Evolutionary conservation across 768 basidiomycete genomes (phyloP), one percentile per base, ranked within the genome.

Genomic region (Punctularia strigosozonata): DNA sequence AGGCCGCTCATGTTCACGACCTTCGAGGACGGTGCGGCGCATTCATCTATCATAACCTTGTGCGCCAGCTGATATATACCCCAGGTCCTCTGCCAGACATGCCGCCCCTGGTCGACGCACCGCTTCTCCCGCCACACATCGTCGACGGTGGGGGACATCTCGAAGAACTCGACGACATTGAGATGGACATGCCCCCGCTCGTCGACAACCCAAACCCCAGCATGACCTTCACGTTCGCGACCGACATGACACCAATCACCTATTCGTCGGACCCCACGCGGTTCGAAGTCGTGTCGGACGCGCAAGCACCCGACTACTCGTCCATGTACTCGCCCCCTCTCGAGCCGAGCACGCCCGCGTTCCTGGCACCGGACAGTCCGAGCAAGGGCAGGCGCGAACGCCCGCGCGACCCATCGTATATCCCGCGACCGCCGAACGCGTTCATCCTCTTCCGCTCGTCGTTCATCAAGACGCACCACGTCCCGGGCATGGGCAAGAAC

Each of bases 401-500:
- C n/a, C n/a, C n/a, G n/a, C 72, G 76, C 39, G 77, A 80, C 50
- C 72, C 77, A 39, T 73, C 72, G 2, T 78, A 85, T 57, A 87
- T 86, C 57, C 84, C 83, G 30, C 77, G 84, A 35, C 83, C 84
- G 5, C 83, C 83, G 19, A 87, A 85, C 59, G 83, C 84, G 43
- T 87, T 86, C 61, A 87, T 86, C 49, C 77, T 86, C 56, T 87
- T 85, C 58, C 74, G 83, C 48, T 80, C 80, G 18, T 75, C 73
- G 22, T 85, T 86, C 60, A 82, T 86, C 55, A 68, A 71, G 23
- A 76, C 73, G 48, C 73, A 82, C 54, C 75, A 77, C 47, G 75
- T 85, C 36, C 77, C 83, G 2, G 79, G 73, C 25, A 74, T 75
- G 55, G 82, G 84, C 38, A 83, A 86, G 50, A 82, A 81, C 1